phyloP scores from a whole-genome alignment of 139 green algal genomes.

The Pycnococcus provasolii region DNA sequence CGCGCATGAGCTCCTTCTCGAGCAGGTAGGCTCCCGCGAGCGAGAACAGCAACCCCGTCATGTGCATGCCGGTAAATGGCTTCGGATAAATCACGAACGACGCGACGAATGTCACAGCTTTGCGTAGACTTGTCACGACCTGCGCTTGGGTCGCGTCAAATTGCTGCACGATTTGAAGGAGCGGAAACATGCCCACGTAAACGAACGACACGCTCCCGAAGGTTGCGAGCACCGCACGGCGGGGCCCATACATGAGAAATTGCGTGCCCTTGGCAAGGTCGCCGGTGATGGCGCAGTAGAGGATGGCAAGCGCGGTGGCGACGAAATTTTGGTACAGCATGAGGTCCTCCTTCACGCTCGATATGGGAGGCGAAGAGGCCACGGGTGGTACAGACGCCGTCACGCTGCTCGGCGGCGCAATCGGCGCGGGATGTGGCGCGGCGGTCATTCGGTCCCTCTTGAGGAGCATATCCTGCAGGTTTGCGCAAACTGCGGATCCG shows the following conservation, averaged over 20 bases:
- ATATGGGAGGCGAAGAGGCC: neutral
- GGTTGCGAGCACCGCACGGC: neutral
- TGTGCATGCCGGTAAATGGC: neutral
- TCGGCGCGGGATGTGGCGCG: neutral
- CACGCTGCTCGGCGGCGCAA: neutral
- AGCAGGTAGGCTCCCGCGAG: too few relatives aligned
- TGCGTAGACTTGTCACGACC: neutral
- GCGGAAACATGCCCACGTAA: neutral
- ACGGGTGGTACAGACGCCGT: neutral
- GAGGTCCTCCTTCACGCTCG: neutral
- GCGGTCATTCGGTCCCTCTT: neutral
- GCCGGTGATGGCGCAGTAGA: neutral
- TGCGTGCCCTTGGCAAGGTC: neutral
- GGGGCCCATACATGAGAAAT: neutral
- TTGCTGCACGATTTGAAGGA: neutral
- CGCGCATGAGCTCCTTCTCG: too few relatives aligned
- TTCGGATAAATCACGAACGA: neutral
- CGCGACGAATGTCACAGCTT: neutral
- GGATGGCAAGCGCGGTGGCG: neutral
- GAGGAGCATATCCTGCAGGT: neutral
- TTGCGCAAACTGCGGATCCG: neutral
- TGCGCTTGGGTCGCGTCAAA: neutral
- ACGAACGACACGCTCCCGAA: neutral
- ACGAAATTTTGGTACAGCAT: neutral
- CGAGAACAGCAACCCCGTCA: too few relatives aligned